Base-by-base conservation (phyloP, 2,329 filamentous ascomycete genomes). In the Diaporthe nobilis region DNA sequence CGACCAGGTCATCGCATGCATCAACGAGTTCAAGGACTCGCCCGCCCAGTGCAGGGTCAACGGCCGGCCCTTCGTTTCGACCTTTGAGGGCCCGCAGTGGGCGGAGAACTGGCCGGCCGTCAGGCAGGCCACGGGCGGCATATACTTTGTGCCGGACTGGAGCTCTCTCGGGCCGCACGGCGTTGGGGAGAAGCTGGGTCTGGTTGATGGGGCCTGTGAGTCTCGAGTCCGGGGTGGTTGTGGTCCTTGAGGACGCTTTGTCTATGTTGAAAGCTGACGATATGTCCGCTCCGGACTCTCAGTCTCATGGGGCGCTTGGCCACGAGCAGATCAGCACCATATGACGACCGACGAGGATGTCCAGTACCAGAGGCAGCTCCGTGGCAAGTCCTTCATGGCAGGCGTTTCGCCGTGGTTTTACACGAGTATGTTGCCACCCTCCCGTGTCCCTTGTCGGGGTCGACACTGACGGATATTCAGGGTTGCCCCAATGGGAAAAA, bases 231-330 rank as follows among this genome's bases (percentile, higher is more conserved):
- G 3, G 78, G 79, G 71, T 39, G 47, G 49, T 49, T 7, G 63
- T 37, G 42, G 3, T n/a, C 8, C 15, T 17, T n/a, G 31, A 9
- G n/a, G n/a, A 22, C n/a, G 15, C 17, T 4, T 37, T 37, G 28
- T n/a, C 0, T 31, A 0, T 31, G 6, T 51, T 51, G 47, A 15
- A 17, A 17, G 60, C 34, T 44, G 12, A 42, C 17, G 31, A 20
- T 53, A 37, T 79, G 25, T 22, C 20, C 9, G 39, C 39, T 7
- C 6, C 55, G 39, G 20, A 28, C 22, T n/a, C n/a, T 63, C 53
- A 86, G 85, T 89, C 78, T 85, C 84, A 22, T 90, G 88, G 88
- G 84, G 85, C 67, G 86, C 86, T 4, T 90, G 88, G 88, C 87
- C 88, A 4, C 82, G 83, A 10, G 80, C 83, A 2, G 85, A 84